Base-by-base conservation (phyloP, 306 rosid genomes). In the Erythrophleum fordii region DNA sequence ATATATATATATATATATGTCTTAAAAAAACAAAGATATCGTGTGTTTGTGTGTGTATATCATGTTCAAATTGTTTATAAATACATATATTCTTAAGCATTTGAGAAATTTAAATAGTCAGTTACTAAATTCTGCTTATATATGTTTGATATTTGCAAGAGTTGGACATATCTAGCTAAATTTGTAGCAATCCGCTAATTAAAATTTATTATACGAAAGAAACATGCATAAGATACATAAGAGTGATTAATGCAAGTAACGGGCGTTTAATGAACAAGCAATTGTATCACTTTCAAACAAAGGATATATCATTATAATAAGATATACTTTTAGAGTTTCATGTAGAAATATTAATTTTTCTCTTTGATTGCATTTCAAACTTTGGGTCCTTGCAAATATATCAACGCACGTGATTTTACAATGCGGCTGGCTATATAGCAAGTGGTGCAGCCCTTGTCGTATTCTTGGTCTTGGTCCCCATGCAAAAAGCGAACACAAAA, bases 341-440 rank as follows among this genome's bases (percentile, higher is more conserved):
- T 16, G 70, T 18, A 34, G 44, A 64, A 53, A 53, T 11, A 8
- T 8, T 2, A 53, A 53, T 7, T 17, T 5, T 5, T 31, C 34
- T 1, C 34, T 31, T 31, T 31, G 34, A 31, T 31, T 31, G 4
- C 8, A 7, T 2, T 4, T 2, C 42, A 5, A 39, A 39, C 13
- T 44, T 44, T 13, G 48, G 48, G 0, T 44, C 0, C 48, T 1
- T 39, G 6, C 4, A 49, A 12, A 31, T 2, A 62, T 3, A 20
- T 39, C 34, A 67, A 67, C 42, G 53, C 73, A 68, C 73, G 73
- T 12, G 72, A 37, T 1, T 41, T 20, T 67, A 41, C 51, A 39
- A 67, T 37, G 28, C 6, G 52, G 72, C 5, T 20, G 70, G 44
- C 28, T 8, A 3, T 10, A 17, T 34, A 1, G 4, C 48, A 37